A percentile compares a stretch with the other conserved stretches of the same genome.
Conservation (phyloP, 495 filamentous ascomycete genomes). For the Parachaetomium inaequale region DNA sequence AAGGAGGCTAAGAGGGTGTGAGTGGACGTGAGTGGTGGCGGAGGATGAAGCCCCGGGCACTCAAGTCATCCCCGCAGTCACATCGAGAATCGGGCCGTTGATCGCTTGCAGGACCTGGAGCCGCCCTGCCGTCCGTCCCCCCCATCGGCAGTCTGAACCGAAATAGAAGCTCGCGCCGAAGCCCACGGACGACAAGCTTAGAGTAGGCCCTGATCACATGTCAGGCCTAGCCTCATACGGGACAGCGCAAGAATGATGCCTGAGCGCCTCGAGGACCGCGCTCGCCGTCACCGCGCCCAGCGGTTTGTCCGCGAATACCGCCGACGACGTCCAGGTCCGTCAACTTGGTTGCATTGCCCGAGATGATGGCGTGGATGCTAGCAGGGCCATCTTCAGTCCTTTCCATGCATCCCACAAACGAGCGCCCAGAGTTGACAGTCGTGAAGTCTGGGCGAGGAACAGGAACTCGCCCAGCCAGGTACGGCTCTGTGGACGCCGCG, state of each 20-base stretch:
- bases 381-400: background rate
- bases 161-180: slow-evolving; percentile 21
- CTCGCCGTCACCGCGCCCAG: too few species aligned
- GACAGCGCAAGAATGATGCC: too few species aligned
- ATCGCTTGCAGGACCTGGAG: slow-evolving; percentile 3
- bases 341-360: background rate
- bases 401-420: background rate
- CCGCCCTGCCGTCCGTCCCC: slow-evolving; percentile 4
- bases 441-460: background rate
- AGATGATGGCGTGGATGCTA: background rate
- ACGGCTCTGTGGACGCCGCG: too few species aligned
- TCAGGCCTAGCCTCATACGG: background rate
- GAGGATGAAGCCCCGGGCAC: too few species aligned
- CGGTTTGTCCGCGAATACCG: background rate
- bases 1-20: too few species aligned
- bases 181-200: background rate
- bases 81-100: slow-evolving; percentile 20
- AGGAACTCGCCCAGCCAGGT: background rate
- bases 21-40: too few species aligned
- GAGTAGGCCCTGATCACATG: background rate
- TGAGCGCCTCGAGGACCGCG: too few species aligned
- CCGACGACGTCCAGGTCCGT: background rate
- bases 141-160: slow-evolving; percentile 18
- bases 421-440: background rate
- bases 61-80: slow-evolving; percentile 5